Percentiles rank a stretch among this genome's conserved stretches.
These are phyloP conservation scores for Xylaria sp. DNA, from an alignment of 2,329 filamentous ascomycete genomes.

Conservation along the genomic window DNA sequence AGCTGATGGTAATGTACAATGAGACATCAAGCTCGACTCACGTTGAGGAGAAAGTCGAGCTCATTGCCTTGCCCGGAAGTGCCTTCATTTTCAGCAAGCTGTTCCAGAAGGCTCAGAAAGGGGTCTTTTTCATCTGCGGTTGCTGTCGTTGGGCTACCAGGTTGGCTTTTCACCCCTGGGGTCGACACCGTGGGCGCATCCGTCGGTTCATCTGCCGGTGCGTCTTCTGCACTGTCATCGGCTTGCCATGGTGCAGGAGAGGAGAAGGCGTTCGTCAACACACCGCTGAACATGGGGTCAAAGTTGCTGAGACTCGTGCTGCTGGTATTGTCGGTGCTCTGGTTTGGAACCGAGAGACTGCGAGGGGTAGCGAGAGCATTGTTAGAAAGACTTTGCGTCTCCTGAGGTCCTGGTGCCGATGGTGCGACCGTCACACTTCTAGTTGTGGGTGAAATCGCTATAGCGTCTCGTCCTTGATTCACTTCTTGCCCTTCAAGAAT, in stretches of 20 bases:
- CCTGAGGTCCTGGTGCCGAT: conserved; percentile 28
- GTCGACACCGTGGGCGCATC: conserved; percentile 32
- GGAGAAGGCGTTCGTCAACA: conserved; percentile 49
- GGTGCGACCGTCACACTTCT: conserved; percentile 32
- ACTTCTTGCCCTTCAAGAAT: conserved; percentile 34
- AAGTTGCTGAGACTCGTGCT: conserved; percentile 36
- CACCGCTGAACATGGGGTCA: conserved; percentile 56
- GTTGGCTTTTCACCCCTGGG: conserved; percentile 46
- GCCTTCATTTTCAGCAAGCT: conserved; percentile 76
- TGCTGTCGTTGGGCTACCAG: conserved; percentile 44
- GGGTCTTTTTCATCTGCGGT: conserved; percentile 68
- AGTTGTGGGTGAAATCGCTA: conserved; percentile 33
- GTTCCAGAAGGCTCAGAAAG: conserved; percentile 72
- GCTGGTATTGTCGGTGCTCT: conserved; percentile 29
- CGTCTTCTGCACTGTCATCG: conserved; percentile 24
- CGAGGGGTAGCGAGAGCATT: conserved; percentile 41
- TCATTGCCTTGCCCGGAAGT: conserved; percentile 63
- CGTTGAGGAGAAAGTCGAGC: conserved; percentile 67
- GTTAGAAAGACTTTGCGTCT: conserved; percentile 31
- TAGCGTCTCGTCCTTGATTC: conserved; percentile 33
- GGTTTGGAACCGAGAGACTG: conserved; percentile 36
- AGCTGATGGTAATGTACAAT: conserved; percentile 2
- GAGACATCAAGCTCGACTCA: conserved; percentile 24
- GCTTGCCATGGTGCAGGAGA: conserved; percentile 48
- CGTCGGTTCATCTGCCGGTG: conserved; percentile 20